These are phyloP conservation scores for Fragaria nilgerrensis DNA, from an alignment of 306 rosid species.

Conservation along the genomic window DNA sequence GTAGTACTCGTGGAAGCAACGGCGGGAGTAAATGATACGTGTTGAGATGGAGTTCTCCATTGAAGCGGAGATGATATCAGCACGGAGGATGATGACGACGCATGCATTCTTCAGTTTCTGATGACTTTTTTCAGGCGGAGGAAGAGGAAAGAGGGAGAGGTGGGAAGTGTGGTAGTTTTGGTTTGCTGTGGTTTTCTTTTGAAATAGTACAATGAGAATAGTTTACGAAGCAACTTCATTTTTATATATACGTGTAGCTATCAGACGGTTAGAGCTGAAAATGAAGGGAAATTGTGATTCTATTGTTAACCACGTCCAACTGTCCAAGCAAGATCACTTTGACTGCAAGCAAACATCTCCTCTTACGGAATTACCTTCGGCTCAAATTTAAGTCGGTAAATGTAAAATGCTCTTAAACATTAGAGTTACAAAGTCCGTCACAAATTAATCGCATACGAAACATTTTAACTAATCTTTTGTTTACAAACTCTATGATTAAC, in stretches of 20 bases:
- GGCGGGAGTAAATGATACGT: not conserved
- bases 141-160: not conserved
- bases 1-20: not conserved
- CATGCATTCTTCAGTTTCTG: slow-evolving; percentile 15
- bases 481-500: not conserved
- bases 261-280: not conserved
- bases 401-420: not conserved
- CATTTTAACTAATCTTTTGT: no score
- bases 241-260: not conserved
- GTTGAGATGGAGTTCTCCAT: slow-evolving; percentile 9
- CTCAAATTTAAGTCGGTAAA: not conserved
- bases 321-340: not conserved
- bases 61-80: slow-evolving; percentile 8
- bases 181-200: not conserved
- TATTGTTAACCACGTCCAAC: slow-evolving; percentile 7
- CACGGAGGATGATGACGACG: slow-evolving; percentile 12
- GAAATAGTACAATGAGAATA: slow-evolving; percentile 1
- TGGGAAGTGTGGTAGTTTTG: not conserved
- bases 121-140: not conserved
- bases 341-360: not conserved
- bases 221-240: not conserved
- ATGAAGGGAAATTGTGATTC: slow-evolving; percentile 3
- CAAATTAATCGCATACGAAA: not conserved
- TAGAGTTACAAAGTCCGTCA: not conserved
- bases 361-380: not conserved